Evolutionary conservation across 2,329 filamentous ascomycete genomes (phyloP).

Genomic region (Chaetomiaceae sp.): DNA sequence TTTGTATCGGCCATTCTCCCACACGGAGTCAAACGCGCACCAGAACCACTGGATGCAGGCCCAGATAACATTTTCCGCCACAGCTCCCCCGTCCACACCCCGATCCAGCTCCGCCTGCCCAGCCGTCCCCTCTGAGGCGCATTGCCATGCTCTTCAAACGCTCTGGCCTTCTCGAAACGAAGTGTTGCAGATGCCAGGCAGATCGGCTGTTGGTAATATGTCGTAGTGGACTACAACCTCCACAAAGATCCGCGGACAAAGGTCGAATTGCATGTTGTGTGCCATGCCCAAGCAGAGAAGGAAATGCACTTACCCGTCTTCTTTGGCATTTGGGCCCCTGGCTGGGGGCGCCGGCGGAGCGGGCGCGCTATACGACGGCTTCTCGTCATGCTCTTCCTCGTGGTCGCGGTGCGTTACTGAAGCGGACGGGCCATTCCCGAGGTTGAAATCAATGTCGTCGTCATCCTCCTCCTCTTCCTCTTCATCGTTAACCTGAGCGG

Average conservation of each 20-base stretch:
- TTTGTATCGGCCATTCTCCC: constrained; percentile 6
- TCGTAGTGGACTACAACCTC: background rate
- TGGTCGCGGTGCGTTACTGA: constrained; percentile 28
- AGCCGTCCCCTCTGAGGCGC: background rate
- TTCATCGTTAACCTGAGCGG: constrained; percentile 37
- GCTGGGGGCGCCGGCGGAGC: constrained; percentile 30
- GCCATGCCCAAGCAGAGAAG: constrained; percentile 16
- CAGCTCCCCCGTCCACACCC: constrained; percentile 3
- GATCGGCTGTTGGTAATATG: background rate
- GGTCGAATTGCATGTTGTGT: constrained; percentile 12
- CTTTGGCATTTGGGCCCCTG: constrained; percentile 68
- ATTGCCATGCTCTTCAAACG: background rate
- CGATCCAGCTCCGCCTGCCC: background rate
- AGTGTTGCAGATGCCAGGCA: background rate
- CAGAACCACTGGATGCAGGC: background rate
- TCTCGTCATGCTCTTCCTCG: constrained; percentile 15
- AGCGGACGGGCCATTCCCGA: constrained; percentile 38
- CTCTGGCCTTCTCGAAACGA: background rate
- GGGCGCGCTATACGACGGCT: constrained; percentile 28
- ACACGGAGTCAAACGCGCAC: constrained; percentile 5
- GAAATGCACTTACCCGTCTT: constrained; percentile 75
- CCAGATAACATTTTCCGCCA: constrained; percentile 5
- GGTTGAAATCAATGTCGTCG: constrained; percentile 52
- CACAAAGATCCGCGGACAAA: background rate
- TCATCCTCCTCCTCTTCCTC: constrained; percentile 47